These are phyloP conservation scores for Hortiboletus campestris DNA, from an alignment of 768 basidiomycete species.

Conservation along the genomic window DNA sequence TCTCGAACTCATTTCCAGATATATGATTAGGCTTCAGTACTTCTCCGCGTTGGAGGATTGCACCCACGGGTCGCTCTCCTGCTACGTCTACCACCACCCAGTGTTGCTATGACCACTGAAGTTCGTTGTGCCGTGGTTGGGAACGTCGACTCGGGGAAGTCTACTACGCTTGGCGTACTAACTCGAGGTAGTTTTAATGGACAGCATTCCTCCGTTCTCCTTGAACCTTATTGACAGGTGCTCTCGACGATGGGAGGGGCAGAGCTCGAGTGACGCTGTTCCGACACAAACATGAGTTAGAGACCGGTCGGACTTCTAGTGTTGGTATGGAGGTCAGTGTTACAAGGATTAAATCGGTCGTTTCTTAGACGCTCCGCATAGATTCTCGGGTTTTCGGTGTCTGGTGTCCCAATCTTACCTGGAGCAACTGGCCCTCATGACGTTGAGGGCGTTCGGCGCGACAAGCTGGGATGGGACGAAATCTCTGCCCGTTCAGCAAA, in stretches of 20 bases:
- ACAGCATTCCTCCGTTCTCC: slow-evolving; percentile 18
- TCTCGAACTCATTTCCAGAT: neutral
- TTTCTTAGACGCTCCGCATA: slow-evolving; percentile 26
- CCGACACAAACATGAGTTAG: slow-evolving; percentile 96
- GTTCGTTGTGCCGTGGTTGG: slow-evolving; percentile 95
- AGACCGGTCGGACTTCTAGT: slow-evolving; percentile 91
- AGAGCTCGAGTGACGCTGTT: slow-evolving; percentile 86
- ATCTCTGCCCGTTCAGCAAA: slow-evolving; percentile 87
- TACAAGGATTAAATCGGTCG: neutral
- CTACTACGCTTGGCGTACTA: slow-evolving; percentile 89
- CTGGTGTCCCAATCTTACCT: slow-evolving; percentile 78
- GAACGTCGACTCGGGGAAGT: slow-evolving; percentile 93
- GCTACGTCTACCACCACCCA: slow-evolving; percentile 72
- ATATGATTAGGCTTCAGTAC: slow-evolving; percentile 47
- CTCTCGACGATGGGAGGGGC: slow-evolving; percentile 78
- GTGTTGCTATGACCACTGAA: slow-evolving; percentile 79
- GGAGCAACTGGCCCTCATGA: slow-evolving; percentile 54
- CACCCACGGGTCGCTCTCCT: slow-evolving; percentile 61
- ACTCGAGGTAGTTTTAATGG: slow-evolving; percentile 66
- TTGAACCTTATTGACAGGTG: slow-evolving; percentile 41
- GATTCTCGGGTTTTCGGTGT: slow-evolving; percentile 86
- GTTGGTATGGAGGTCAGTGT: slow-evolving; percentile 92
- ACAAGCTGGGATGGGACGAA: slow-evolving; percentile 95
- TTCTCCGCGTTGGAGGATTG: slow-evolving; percentile 46
- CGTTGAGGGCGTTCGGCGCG: slow-evolving; percentile 64